These are phyloP conservation scores for Ustilago bromivora DNA, from an alignment of 1,284 basidiomycete genomes.

Conservation along the genomic window DNA sequence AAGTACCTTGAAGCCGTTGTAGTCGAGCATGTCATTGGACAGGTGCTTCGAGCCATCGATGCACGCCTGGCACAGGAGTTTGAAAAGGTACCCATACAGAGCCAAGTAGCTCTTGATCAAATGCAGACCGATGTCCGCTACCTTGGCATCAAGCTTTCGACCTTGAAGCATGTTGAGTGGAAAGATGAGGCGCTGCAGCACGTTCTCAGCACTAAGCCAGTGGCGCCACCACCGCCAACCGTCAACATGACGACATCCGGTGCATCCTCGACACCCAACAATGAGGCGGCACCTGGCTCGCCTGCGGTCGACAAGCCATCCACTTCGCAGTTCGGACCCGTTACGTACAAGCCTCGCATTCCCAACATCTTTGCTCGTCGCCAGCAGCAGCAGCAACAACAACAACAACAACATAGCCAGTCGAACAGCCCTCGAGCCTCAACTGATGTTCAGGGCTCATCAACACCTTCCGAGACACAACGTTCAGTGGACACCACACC, in stretches of 20 bases:
- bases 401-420: slow-evolving; percentile 32
- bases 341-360: slow-evolving; percentile 47
- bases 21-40: slow-evolving; percentile 58
- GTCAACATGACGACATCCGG: slow-evolving; percentile 22
- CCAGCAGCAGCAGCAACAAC: slow-evolving; percentile 40
- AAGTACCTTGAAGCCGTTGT: slow-evolving; percentile 77
- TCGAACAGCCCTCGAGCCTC: slow-evolving; percentile 35
- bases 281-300: slow-evolving; percentile 33
- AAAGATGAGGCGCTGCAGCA: slow-evolving; percentile 50
- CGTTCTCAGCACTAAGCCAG: slow-evolving; percentile 35
- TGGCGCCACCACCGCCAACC: slow-evolving; percentile 19
- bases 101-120: slow-evolving; percentile 37
- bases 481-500: slow-evolving; percentile 33
- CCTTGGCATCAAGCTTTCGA: slow-evolving; percentile 54
- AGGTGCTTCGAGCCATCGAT: slow-evolving; percentile 61
- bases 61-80: slow-evolving; percentile 56
- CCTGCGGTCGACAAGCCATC: slow-evolving; percentile 33
- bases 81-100: slow-evolving; percentile 50
- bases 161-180: slow-evolving; percentile 59
- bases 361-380: slow-evolving; percentile 51
- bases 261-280: slow-evolving; percentile 32
- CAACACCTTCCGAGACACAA: slow-evolving; percentile 15
- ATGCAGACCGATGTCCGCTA: slow-evolving; percentile 53
- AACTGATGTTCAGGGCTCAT: slow-evolving; percentile 18
- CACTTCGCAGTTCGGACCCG: slow-evolving; percentile 35